These are phyloP conservation scores for Neurospora tetraspora DNA, from an alignment of 495 filamentous ascomycete genomes.

Conservation along the genomic window DNA sequence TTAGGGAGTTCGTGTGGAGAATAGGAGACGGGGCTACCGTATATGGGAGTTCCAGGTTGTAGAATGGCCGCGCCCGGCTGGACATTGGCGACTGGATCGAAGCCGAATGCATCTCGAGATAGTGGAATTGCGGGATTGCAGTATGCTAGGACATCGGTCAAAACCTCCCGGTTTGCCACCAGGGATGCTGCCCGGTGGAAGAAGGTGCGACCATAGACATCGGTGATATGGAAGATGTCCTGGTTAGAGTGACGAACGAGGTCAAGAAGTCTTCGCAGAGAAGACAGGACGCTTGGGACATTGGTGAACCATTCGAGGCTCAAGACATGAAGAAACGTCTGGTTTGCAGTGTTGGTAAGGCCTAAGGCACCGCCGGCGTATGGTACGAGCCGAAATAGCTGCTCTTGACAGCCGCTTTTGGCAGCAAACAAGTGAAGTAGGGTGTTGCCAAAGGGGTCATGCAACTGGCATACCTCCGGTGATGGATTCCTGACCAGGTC, in stretches of 20 bases:
- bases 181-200: conserved; percentile 29
- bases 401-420: conserved; percentile 16
- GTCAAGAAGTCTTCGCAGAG: conserved; percentile 20
- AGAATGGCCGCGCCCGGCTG: conserved; percentile 5
- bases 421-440: conserved; percentile 33
- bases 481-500: conserved; percentile 13
- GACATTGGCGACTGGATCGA: conserved; percentile 5
- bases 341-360: conserved; percentile 29
- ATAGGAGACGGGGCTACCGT: background rate
- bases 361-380: conserved; percentile 4
- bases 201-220: conserved; percentile 37
- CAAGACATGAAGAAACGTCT: conserved; percentile 41
- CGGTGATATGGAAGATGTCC: conserved; percentile 26
- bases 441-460: conserved; percentile 36
- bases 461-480: conserved; percentile 8
- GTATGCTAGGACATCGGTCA: conserved; percentile 4
- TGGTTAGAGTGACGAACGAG: conserved; percentile 11
- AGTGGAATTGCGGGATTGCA: conserved; percentile 4
- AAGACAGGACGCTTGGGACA: conserved; percentile 3
- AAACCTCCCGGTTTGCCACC: conserved; percentile 5
- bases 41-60: conserved; percentile 1
- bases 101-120: conserved; percentile 31
- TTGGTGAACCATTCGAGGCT: conserved; percentile 27
- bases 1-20: background rate
- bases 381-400: conserved; percentile 19